Evolutionary conservation across 768 basidiomycete genomes (phyloP).

Genomic region (Serendipita sp.): DNA sequence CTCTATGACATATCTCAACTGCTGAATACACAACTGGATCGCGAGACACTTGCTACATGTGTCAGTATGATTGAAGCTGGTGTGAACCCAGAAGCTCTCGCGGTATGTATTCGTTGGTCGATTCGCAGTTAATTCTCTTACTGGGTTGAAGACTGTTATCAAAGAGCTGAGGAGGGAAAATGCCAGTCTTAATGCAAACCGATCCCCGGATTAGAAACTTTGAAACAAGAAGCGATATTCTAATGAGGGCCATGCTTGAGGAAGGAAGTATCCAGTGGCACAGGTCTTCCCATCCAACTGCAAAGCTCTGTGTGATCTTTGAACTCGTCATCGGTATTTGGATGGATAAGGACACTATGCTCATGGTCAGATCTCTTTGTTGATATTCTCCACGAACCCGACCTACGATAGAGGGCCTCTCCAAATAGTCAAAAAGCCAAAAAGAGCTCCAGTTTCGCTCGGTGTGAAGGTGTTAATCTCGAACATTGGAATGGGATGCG

Average conservation of each 20-base stretch:
- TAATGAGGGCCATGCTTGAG: neutral
- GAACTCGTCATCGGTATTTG: conserved; percentile 40
- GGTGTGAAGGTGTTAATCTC: conserved; percentile 51
- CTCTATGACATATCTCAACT: conserved; percentile 78
- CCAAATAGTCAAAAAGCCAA: conserved; percentile 49
- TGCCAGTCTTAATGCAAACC: conserved; percentile 20
- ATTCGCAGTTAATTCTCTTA: neutral
- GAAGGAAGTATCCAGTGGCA: conserved; percentile 25
- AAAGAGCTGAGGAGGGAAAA: conserved; percentile 68
- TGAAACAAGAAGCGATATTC: neutral
- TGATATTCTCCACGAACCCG: conserved; percentile 1
- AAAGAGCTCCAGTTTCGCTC: conserved; percentile 51
- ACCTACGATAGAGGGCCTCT: conserved; percentile 57
- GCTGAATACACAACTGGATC: conserved; percentile 74
- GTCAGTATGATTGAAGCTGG: conserved; percentile 85
- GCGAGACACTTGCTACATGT: conserved; percentile 82
- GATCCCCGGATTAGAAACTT: neutral
- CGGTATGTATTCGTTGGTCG: conserved; percentile 32
- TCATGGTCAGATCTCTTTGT: neutral
- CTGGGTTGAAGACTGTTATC: conserved; percentile 46
- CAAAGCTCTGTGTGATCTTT: conserved; percentile 46
- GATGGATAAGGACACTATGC: conserved; percentile 48
- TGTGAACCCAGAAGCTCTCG: conserved; percentile 81
- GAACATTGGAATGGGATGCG: conserved; percentile 58
- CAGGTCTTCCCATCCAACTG: conserved; percentile 50